Evolutionary conservation across 1,284 basidiomycete genomes (phyloP).

Genomic region (Sanghuangporus weigelae): DNA sequence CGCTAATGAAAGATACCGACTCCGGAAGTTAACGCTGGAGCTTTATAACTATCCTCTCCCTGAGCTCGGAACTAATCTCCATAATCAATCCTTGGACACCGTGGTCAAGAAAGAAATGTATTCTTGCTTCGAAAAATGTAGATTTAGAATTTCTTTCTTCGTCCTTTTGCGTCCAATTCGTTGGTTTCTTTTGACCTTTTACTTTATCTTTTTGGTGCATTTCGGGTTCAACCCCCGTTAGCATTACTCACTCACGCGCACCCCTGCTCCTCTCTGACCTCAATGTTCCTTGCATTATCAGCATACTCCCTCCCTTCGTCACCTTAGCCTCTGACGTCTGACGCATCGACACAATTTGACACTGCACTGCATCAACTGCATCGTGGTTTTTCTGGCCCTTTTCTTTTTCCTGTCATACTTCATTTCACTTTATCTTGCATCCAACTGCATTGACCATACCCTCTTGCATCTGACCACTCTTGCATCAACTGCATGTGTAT

Average conservation of each 20-base stretch:
- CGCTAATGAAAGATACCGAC: too few relatives aligned
- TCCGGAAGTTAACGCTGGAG: neutral
- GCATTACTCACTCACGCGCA: constrained; percentile 21
- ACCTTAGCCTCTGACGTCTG: neutral
- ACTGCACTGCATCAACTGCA: neutral
- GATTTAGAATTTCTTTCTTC: constrained; percentile 13
- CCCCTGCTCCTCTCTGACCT: neutral
- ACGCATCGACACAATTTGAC: neutral
- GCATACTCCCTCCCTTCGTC: neutral
- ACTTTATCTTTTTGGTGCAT: constrained; percentile 19
- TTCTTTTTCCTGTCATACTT: neutral
- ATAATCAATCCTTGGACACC: neutral
- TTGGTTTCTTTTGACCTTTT: neutral
- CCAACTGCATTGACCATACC: constrained; percentile 12
- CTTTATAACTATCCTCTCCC: neutral
- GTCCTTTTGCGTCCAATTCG: neutral
- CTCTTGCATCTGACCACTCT: neutral
- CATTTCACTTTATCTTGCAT: constrained; percentile 6
- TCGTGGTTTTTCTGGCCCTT: neutral
- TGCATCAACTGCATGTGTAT: constrained; percentile 34
- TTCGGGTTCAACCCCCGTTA: constrained; percentile 76
- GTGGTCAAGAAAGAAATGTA: neutral
- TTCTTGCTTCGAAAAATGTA: neutral
- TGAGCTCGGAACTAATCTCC: neutral
- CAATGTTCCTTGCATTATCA: neutral